Evolutionary conservation across 148 eudicot species (phyloP), one percentile per base, ranked within the genome.

Genomic region (Rhododendron henanense): DNA sequence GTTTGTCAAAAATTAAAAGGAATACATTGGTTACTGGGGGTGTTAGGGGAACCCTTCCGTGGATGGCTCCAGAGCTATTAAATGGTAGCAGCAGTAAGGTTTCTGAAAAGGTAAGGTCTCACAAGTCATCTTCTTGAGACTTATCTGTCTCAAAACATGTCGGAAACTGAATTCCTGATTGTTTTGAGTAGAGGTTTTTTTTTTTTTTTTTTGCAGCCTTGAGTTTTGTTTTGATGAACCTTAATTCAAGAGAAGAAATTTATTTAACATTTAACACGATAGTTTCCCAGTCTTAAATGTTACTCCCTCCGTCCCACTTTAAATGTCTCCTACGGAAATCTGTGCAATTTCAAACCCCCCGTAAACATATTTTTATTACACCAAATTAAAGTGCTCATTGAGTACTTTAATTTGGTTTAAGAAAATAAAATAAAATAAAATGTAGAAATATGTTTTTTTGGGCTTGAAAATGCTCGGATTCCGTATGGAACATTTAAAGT

Each of bases 31-130:
- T 91, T 74, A 88, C 93, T 10, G 93, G 93, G 79, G 92, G 93
- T 53, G 90, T 91, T 35, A 81, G 93, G 81, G 93, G 93, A 79
- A 91, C 93, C 31, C 88, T 91, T 44, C 93, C 93, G 15, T 91
- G 93, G 92, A 91, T 91, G 93, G 93, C 93, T 65, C 93, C 93
- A 25, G 93, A 91, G 88, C 90, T 91, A 21, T 87, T 91, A 37
- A 88, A 88, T 86, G 92, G 92, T 35, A 84, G 87, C 79, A 89
- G 88, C 57, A 90, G 63, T 79, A 85, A 71, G 84, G 92, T 90
- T 16, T 87, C 92, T 74, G 92, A 90, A 83, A 90, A 90, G 92
- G 92, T 87, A 23, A 47, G 51, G 21, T 75, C 81, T 48, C 75
- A 19, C 50, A 0, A 51, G 31, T 74, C 19, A 33, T 84, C 23